Conservation (phyloP, 2,329 filamentous ascomycete species). For the Immersiporthe knoxdaviesiana region DNA sequence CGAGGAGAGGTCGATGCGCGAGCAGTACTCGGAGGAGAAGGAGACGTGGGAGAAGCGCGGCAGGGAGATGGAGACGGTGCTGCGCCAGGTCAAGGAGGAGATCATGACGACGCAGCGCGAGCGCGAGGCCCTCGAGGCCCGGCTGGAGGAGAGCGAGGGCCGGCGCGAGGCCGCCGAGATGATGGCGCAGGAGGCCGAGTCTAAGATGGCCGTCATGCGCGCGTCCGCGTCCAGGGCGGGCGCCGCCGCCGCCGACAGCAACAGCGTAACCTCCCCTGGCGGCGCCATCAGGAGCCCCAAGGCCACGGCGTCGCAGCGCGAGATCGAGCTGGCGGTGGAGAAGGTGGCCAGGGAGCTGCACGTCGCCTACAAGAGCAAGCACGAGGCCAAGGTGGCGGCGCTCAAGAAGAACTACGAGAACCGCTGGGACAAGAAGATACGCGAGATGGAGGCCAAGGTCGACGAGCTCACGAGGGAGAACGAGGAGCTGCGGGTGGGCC, state of each 20-base stretch:
- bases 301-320: constrained; percentile 46
- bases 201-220: constrained; percentile 74
- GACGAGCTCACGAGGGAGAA: constrained; percentile 74
- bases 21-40: constrained; percentile 74
- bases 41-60: constrained; percentile 83
- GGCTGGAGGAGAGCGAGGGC: constrained; percentile 77
- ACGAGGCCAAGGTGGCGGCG: constrained; percentile 92
- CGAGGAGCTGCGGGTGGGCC: constrained; percentile 68
- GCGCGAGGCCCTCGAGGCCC: constrained; percentile 74
- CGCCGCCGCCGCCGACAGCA: constrained; percentile 35
- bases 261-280: constrained; percentile 40
- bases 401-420: constrained; percentile 84
- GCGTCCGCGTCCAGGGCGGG: constrained; percentile 55
- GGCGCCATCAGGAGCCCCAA: constrained; percentile 40
- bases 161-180: constrained; percentile 74
- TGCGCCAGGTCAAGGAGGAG: constrained; percentile 80
- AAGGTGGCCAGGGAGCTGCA: constrained; percentile 94
- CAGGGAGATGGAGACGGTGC: constrained; percentile 80
- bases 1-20: constrained; percentile 72
- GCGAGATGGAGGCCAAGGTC: constrained; percentile 74
- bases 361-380: constrained; percentile 92
- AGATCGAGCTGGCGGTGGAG: constrained; percentile 84
- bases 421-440: constrained; percentile 86
- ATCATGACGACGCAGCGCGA: constrained; percentile 79
- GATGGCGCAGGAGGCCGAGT: constrained; percentile 75